phyloP scores from a whole-genome alignment of 208 protist genomes.

The Naegleria fowleri region DNA sequence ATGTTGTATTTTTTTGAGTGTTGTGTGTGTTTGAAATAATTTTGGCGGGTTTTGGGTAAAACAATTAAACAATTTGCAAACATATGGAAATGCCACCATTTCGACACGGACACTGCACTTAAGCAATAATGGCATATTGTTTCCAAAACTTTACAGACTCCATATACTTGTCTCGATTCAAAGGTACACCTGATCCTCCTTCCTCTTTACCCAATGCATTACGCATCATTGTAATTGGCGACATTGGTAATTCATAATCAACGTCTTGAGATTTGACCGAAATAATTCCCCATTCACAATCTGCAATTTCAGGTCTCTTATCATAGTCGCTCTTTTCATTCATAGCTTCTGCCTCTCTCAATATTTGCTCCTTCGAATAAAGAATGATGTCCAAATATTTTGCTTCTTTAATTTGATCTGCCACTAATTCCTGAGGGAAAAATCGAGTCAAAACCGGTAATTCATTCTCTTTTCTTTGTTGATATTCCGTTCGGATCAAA shows the following conservation, averaged over 20 bases:
- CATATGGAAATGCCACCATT: too few relatives aligned
- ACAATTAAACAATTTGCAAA: too few relatives aligned
- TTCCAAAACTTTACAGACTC: constrained; percentile 29
- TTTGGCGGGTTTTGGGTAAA: neutral
- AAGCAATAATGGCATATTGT: constrained; percentile 29
- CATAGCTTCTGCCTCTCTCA: constrained; percentile 46
- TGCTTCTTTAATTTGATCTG: constrained; percentile 35
- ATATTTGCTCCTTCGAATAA: constrained; percentile 53
- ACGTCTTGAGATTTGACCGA: constrained; percentile 50
- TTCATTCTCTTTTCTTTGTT: constrained; percentile 47
- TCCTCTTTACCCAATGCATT: constrained; percentile 57
- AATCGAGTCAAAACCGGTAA: constrained; percentile 55
- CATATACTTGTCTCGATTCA: constrained; percentile 29
- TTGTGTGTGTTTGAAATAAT: neutral
- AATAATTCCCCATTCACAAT: constrained; percentile 50
- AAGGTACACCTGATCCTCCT: constrained; percentile 41
- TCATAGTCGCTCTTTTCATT: neutral
- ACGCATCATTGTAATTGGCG: constrained; percentile 65
- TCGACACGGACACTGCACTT: too few relatives aligned
- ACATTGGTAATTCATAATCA: constrained; percentile 57
- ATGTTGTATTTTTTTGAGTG: neutral
- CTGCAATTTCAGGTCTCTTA: neutral
- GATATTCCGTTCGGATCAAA: constrained; percentile 45
- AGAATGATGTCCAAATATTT: constrained; percentile 45
- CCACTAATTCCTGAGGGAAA: constrained; percentile 38